phyloP scores from a whole-genome alignment of 2,329 filamentous ascomycete species.

The Kalmusia sp. region DNA sequence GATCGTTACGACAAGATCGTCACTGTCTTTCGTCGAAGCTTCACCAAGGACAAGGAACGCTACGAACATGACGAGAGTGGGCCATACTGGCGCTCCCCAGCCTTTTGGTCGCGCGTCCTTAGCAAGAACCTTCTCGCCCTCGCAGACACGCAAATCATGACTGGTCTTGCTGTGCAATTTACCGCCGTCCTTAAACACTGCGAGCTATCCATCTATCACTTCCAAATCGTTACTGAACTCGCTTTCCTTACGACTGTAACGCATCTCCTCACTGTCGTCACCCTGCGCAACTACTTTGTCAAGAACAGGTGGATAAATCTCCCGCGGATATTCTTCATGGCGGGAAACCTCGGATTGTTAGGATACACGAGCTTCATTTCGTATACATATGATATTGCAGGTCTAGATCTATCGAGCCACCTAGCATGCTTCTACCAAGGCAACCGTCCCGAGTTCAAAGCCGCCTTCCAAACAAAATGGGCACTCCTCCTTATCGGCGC shows the following conservation, averaged over 20 bases:
- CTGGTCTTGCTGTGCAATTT: conserved; percentile 40
- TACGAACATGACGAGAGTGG: conserved; percentile 23
- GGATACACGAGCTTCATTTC: conserved; percentile 40
- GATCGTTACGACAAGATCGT: conserved; percentile 30
- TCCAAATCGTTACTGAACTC: conserved; percentile 35
- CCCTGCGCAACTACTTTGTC: conserved; percentile 40
- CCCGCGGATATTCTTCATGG: conserved; percentile 41
- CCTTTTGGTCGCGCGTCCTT: conserved; percentile 38
- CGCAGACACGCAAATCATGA: conserved; percentile 40
- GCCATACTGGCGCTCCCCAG: conserved; percentile 35
- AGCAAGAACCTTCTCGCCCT: conserved; percentile 42
- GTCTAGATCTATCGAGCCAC: conserved; percentile 25
- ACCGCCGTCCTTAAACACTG: conserved; percentile 40
- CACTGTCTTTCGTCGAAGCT: conserved; percentile 20
- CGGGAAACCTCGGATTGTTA: conserved; percentile 34
- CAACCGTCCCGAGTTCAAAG: conserved; percentile 24
- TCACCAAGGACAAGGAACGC: conserved; percentile 17
- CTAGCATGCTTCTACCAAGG: conserved; percentile 38
- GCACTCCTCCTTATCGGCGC: conserved; percentile 35
- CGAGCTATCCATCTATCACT: conserved; percentile 39
- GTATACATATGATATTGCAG: conserved; percentile 36
- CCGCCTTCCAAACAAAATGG: conserved; percentile 37
- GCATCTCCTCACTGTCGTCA: conserved; percentile 36
- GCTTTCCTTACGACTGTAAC: conserved; percentile 41
- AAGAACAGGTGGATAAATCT: conserved; percentile 41